These are phyloP conservation scores for Boletus tylopilopsis DNA, from an alignment of 768 basidiomycete genomes.

Conservation along the genomic window DNA sequence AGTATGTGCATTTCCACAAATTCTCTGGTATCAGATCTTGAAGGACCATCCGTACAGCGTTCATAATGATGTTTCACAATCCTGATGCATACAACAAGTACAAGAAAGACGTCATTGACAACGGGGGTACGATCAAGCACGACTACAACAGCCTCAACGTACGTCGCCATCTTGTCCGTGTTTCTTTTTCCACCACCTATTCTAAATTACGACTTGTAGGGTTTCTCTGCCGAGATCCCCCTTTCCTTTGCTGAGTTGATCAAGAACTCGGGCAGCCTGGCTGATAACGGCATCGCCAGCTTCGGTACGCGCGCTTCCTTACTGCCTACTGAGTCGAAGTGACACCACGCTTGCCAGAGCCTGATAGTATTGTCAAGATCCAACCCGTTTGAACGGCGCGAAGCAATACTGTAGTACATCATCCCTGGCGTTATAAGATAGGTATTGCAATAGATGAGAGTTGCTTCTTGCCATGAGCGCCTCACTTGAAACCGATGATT, in stretches of 20 bases:
- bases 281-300: conserved; percentile 2
- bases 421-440: background rate
- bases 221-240: conserved; percentile 18
- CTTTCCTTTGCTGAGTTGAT: background rate
- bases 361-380: conserved; percentile 6
- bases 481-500: no score
- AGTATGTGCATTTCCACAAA: conserved; percentile 7
- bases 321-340: background rate
- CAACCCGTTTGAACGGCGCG: no score
- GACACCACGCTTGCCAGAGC: conserved; percentile 9
- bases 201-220: no score
- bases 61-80: conserved; percentile 7
- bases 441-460: no score
- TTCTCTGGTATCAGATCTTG: background rate
- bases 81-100: conserved; percentile 11
- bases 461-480: no score
- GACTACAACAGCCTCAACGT: conserved; percentile 9
- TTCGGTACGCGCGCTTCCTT: conserved; percentile 11
- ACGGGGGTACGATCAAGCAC: conserved; percentile 8
- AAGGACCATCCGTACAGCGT: conserved; percentile 1
- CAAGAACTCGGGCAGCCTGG: background rate
- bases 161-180: background rate
- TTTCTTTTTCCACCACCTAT: no score
- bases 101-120: conserved; percentile 1
- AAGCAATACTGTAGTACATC: background rate